Conservation (phyloP, 352 stramenopile species). For the Phytophthora lateralis region DNA sequence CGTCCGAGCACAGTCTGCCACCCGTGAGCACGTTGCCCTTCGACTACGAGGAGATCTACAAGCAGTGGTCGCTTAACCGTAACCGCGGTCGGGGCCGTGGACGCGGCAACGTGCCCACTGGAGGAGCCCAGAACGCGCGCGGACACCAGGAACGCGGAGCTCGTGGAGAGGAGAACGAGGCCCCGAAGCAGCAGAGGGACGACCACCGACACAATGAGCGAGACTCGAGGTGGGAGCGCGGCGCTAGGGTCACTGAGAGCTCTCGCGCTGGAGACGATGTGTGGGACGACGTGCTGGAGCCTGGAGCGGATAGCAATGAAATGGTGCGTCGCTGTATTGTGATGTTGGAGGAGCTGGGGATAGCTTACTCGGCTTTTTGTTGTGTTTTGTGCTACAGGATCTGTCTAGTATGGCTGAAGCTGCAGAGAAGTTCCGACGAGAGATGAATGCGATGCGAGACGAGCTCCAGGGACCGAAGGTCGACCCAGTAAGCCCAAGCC, state of each 20-base stretch:
- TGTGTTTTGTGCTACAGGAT: slow-evolving; percentile 48
- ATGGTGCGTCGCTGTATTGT: slow-evolving; percentile 44
- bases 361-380: not conserved
- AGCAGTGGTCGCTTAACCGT: slow-evolving; percentile 84
- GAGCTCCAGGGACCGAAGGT: slow-evolving; percentile 41
- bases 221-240: slow-evolving; percentile 67
- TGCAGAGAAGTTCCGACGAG: slow-evolving; percentile 81
- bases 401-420: slow-evolving; percentile 80
- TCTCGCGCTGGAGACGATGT: slow-evolving; percentile 53
- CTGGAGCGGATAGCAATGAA: slow-evolving; percentile 56
- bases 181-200: slow-evolving; percentile 44
- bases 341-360: not conserved
- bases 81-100: slow-evolving; percentile 79
- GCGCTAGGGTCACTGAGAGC: slow-evolving; percentile 42
- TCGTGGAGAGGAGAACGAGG: slow-evolving; percentile 53
- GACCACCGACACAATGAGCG: slow-evolving; percentile 43
- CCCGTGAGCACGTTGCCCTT: slow-evolving; percentile 80
- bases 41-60: slow-evolving; percentile 89
- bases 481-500: slow-evolving; percentile 33
- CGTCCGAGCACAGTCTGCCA: slow-evolving; percentile 66
- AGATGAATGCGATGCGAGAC: slow-evolving; percentile 88
- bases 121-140: slow-evolving; percentile 28
- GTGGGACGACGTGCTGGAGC: slow-evolving; percentile 79
- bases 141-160: slow-evolving; percentile 53
- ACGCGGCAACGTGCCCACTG: slow-evolving; percentile 44